Percentiles rank a stretch among this genome's conserved stretches.
Conservation (phyloP, 768 basidiomycete genomes). For the Pholiota molesta region DNA sequence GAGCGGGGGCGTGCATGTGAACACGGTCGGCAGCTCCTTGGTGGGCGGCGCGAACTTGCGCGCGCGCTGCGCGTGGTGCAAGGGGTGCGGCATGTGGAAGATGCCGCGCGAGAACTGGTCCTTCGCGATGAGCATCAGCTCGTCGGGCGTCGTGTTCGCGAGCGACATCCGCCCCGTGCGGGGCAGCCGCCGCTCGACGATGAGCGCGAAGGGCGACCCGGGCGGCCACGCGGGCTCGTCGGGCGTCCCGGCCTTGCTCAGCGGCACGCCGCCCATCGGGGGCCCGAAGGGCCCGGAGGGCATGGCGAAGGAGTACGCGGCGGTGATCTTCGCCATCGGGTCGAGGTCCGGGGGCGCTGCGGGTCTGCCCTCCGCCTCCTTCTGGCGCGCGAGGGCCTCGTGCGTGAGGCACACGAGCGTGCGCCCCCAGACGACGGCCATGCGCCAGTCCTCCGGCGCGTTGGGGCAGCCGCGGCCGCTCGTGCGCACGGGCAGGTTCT, state of each 20-base stretch:
- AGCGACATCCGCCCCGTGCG: slow-evolving; percentile 52
- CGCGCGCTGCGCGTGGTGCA: slow-evolving; percentile 10
- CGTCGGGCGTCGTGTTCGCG: slow-evolving; percentile 42
- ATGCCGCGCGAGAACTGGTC: slow-evolving; percentile 73
- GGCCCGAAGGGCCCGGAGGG: neutral
- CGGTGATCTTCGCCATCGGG: neutral
- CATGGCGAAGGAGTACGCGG: slow-evolving; percentile 1
- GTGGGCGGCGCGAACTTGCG: neutral
- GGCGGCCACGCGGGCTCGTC: slow-evolving; percentile 54
- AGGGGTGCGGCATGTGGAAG: slow-evolving; percentile 68
- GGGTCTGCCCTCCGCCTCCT: slow-evolving; percentile 1
- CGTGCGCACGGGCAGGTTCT: slow-evolving; percentile 55
- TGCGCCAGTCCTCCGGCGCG: slow-evolving; percentile 62
- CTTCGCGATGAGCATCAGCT: slow-evolving; percentile 62
- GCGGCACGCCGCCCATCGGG: slow-evolving; percentile 1
- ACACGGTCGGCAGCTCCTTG: slow-evolving; percentile 2
- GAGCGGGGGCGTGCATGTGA: slow-evolving; percentile 6
- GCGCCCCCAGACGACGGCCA: slow-evolving; percentile 70
- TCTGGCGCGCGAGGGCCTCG: slow-evolving; percentile 42
- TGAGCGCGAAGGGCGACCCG: slow-evolving; percentile 50
- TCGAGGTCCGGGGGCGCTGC: neutral
- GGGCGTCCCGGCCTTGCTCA: slow-evolving; percentile 9
- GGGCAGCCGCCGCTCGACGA: slow-evolving; percentile 41
- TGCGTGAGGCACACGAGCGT: slow-evolving; percentile 64
- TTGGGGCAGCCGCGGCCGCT: slow-evolving; percentile 30